These are phyloP conservation scores for Penicillium pancosmium DNA, from an alignment of 495 filamentous ascomycete genomes.

Conservation along the genomic window DNA sequence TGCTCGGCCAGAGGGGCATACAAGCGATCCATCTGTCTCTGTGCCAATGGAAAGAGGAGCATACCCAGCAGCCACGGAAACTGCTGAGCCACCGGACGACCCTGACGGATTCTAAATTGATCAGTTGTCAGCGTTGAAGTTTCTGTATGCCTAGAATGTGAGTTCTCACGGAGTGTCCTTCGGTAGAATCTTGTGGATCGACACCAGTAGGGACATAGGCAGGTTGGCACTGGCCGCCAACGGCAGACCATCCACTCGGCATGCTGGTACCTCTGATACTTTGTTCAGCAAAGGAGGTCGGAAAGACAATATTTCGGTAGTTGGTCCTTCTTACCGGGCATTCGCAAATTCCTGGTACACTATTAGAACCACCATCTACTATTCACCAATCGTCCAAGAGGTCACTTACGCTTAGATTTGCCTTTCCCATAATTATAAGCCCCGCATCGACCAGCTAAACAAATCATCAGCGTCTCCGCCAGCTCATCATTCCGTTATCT, in stretches of 20 bases:
- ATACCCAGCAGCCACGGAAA: slow-evolving; percentile 47
- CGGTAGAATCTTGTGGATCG: slow-evolving; percentile 23
- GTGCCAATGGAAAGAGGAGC: slow-evolving; percentile 46
- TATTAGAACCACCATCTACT: background rate
- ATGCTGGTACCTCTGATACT: slow-evolving; percentile 31
- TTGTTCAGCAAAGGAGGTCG: slow-evolving; percentile 20
- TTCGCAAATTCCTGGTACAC: slow-evolving; percentile 16
- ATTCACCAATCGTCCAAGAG: background rate
- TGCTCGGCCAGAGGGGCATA: slow-evolving; percentile 40
- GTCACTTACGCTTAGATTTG: slow-evolving; percentile 38
- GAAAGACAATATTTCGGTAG: background rate
- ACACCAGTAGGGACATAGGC: slow-evolving; percentile 42
- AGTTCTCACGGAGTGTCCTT: slow-evolving; percentile 37
- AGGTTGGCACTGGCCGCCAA: slow-evolving; percentile 45
- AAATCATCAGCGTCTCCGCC: background rate
- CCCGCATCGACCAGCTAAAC: slow-evolving; percentile 42
- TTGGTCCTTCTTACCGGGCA: slow-evolving; percentile 5
- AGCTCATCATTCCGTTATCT: background rate
- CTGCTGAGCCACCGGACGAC: slow-evolving; percentile 49
- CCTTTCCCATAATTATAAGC: slow-evolving; percentile 51
- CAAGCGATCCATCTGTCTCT: slow-evolving; percentile 50
- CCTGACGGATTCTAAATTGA: slow-evolving; percentile 40
- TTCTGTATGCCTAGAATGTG: background rate
- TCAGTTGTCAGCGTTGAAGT: background rate
- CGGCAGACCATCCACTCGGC: slow-evolving; percentile 46